Evolutionary conservation across 192 early-diverging fungal species (phyloP), one percentile per base, ranked within the genome.

Genomic region (Podila minutissima): DNA sequence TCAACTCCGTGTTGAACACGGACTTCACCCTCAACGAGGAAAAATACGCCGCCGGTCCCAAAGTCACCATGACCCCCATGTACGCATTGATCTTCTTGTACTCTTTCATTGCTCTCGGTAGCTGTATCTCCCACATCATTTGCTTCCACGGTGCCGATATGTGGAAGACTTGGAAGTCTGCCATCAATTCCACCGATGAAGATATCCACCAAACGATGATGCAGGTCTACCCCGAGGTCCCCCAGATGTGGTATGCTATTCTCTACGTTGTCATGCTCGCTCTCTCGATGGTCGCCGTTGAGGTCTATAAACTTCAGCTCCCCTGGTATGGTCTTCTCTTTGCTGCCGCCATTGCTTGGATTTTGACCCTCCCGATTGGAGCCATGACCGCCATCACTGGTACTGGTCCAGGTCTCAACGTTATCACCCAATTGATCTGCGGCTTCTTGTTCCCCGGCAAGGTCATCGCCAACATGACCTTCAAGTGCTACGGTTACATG

Each of bases 71-170:
- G 63, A 70, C 86, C 26, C 55, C 83, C 24, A 74, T 85, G 72
- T 87, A 85, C 61, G 86, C 84, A 8, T 62, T 86, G 28, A 73
- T 82, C 49, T 90, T 85, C 64, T 75, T 72, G 68, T 73, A 86
- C 33, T 85, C 87, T 49, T 84, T 89, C 26, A 92, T 92, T 73
- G 89, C 89, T 26, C 79, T 76, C 22, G 50, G 67, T 3, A 28
- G 62, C 31, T 68, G 83, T 19, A 72, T 95, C 53, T 77, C 85
- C 24, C 91, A 93, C 62, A 77, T 88, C 8, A 69, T 72, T 20
- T 84, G 92, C 26, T 86, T 89, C 83, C 83, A 93, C 74, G 89
- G 91, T 38, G 58, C 82, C 68, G 86, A 89, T 24, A 91, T 93
- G 62, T 86, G 85, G 74, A 59, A 83, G 86, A 68, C 74, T 79